A percentile compares a stretch with the other conserved stretches of the same genome.
These are phyloP conservation scores for Angophora floribunda DNA, from an alignment of 345 rosid genomes.

Conservation along the genomic window DNA sequence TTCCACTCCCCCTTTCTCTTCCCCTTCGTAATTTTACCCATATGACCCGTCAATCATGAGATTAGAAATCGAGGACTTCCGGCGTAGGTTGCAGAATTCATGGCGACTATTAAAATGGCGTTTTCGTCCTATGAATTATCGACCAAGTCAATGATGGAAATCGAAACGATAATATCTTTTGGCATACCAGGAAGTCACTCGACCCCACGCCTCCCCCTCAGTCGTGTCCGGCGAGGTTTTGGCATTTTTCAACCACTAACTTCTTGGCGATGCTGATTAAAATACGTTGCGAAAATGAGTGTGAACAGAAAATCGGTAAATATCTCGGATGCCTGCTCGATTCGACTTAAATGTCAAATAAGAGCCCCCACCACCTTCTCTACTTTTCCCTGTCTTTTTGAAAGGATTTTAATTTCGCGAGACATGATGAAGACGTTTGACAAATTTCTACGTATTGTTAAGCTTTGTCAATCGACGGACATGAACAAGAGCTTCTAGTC, in stretches of 20 bases:
- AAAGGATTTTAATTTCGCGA: too few species aligned
- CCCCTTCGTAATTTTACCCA: background rate
- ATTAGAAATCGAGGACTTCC: background rate
- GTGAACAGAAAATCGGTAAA: background rate
- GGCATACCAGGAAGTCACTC: background rate
- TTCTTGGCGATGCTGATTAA: background rate
- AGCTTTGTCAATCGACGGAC: background rate
- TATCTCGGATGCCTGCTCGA: background rate
- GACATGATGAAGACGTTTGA: background rate
- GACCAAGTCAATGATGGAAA: background rate
- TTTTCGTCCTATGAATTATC: background rate
- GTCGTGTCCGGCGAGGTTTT: background rate
- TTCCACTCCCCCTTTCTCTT: background rate
- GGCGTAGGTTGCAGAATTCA: background rate
- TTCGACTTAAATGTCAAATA: background rate
- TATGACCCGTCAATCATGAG: background rate
- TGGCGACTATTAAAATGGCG: too few species aligned
- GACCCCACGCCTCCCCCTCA: background rate
- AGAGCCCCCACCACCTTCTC: background rate
- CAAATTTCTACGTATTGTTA: background rate
- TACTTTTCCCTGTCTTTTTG: background rate
- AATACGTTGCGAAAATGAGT: background rate
- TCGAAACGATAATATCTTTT: background rate
- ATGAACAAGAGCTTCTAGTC: background rate
- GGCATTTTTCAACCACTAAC: background rate